Conservation (phyloP, 1,284 basidiomycete genomes). For the Cerrena zonata region DNA sequence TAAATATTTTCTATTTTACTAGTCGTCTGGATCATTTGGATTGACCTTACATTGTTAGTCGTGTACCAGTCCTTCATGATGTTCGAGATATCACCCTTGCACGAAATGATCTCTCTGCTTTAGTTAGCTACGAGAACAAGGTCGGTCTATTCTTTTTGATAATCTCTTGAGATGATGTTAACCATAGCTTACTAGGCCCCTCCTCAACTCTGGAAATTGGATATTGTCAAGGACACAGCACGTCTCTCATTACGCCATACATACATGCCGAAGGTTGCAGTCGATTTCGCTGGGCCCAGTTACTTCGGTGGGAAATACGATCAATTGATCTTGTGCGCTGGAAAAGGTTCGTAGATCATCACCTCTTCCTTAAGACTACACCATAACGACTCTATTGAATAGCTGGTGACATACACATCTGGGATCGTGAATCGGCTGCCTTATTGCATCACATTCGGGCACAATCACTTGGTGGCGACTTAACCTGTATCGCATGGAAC, state of each 20-base stretch:
- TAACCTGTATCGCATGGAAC: conserved; percentile 77
- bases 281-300: conserved; percentile 74
- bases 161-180: neutral
- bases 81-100: conserved; percentile 69
- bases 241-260: conserved; percentile 59
- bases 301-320: conserved; percentile 75
- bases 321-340: conserved; percentile 69
- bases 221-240: conserved; percentile 47
- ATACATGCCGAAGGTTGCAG: conserved; percentile 60
- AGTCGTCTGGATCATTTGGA: too few relatives aligned
- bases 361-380: neutral
- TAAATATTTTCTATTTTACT: too few relatives aligned
- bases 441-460: conserved; percentile 61
- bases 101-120: conserved; percentile 52
- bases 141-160: conserved; percentile 27
- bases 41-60: conserved; percentile 37
- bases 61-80: conserved; percentile 74
- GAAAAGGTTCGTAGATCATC: conserved; percentile 50
- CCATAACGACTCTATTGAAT: neutral
- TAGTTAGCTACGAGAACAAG: conserved; percentile 72
- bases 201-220: conserved; percentile 76
- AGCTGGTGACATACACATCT: conserved; percentile 76
- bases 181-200: conserved; percentile 44
- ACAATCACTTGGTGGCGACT: conserved; percentile 54
- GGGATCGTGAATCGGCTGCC: conserved; percentile 71